These are phyloP conservation scores for Chenopodium suecicum DNA, from an alignment of 148 eudicot genomes.

Conservation along the genomic window DNA sequence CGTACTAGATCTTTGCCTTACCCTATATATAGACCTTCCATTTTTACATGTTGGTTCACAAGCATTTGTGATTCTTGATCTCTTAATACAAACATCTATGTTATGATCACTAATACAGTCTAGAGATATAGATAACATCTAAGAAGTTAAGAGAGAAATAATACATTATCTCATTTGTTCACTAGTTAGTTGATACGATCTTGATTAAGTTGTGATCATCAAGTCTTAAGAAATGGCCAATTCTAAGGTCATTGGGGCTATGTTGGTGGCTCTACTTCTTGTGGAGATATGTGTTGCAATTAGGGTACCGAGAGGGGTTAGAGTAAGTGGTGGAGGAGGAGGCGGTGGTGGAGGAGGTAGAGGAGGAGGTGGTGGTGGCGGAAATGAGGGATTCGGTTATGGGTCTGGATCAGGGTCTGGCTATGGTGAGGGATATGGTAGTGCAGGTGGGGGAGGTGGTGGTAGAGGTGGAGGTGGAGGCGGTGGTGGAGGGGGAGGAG, in stretches of 20 bases:
- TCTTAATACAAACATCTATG: neutral
- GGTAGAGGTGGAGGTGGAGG: constrained; percentile 23
- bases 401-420: constrained; percentile 32
- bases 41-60: constrained; percentile 1
- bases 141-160: neutral
- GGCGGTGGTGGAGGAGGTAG: constrained; percentile 20
- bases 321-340: constrained; percentile 30
- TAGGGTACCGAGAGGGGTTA: constrained; percentile 29
- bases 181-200: neutral
- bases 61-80: neutral
- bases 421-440: constrained; percentile 33
- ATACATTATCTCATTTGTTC: neutral
- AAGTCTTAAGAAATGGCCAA: constrained; percentile 22
- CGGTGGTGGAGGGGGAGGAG: constrained; percentile 33
- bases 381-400: constrained; percentile 18
- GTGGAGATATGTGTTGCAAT: constrained; percentile 39
- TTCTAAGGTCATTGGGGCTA: constrained; percentile 23
- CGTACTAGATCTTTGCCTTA: constrained; percentile 26
- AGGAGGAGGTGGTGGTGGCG: constrained; percentile 22
- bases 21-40: constrained; percentile 27
- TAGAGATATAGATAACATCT: neutral
- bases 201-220: neutral
- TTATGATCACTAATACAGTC: no score
- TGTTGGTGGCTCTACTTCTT: constrained; percentile 32
- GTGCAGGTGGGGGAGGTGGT: constrained; percentile 32